phyloP scores from a whole-genome alignment of 306 rosid species.

The Arachis stenosperma region DNA sequence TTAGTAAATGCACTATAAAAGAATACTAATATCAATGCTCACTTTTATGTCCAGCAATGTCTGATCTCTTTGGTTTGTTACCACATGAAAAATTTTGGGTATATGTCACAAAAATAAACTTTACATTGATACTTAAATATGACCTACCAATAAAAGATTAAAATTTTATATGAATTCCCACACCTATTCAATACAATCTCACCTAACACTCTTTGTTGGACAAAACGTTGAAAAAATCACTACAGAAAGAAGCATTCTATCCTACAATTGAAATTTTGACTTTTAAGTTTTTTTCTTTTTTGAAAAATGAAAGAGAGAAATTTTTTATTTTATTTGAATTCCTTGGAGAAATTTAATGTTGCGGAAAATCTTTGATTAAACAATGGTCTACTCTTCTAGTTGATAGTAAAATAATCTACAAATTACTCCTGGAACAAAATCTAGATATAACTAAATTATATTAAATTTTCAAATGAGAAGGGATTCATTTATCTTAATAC shows the following conservation, averaged over 20 bases:
- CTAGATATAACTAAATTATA: no score
- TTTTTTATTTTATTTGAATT: no score
- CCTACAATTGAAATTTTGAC: slow-evolving; percentile 1
- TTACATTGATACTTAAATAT: not conserved
- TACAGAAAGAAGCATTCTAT: slow-evolving; percentile 36
- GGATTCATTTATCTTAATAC: no score
- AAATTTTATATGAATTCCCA: slow-evolving; percentile 1
- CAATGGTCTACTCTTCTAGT: no score
- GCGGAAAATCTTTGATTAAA: not conserved
- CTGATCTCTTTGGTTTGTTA: not conserved
- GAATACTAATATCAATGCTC: no score
- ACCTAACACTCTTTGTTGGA: slow-evolving; percentile 44
- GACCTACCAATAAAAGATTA: not conserved
- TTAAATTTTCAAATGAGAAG: no score
- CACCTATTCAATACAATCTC: slow-evolving; percentile 33
- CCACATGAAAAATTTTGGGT: not conserved
- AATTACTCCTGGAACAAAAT: no score
- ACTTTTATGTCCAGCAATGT: no score
- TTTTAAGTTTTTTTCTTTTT: not conserved
- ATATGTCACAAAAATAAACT: not conserved
- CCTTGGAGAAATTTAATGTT: not conserved
- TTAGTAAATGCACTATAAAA: no score
- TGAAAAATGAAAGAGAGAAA: no score
- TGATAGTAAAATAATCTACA: no score
- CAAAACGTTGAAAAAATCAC: slow-evolving; percentile 14